Percentiles rank a stretch among this genome's conserved stretches.
phyloP scores from a whole-genome alignment of 495 filamentous ascomycete species.

The Neurospora tetraspora region DNA sequence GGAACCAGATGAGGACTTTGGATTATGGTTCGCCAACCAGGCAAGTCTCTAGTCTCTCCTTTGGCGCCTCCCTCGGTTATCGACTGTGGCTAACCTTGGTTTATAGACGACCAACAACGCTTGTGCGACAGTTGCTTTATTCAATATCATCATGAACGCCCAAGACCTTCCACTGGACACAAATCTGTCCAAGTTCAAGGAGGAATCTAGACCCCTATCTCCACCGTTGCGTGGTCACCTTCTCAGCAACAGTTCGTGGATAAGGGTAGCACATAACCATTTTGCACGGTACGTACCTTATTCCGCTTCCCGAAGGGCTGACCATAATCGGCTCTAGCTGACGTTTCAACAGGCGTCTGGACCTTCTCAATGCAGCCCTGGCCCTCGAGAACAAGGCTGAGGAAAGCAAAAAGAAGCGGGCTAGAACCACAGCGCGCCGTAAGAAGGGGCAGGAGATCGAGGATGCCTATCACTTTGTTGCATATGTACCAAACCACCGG shows the following conservation, averaged over 20 bases:
- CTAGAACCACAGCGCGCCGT: slow-evolving; percentile 7
- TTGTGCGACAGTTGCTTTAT: slow-evolving; percentile 77
- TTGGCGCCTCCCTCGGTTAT: neutral
- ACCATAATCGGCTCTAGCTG: slow-evolving; percentile 8
- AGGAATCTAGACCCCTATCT: slow-evolving; percentile 54
- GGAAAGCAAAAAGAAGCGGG: slow-evolving; percentile 31
- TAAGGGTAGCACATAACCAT: slow-evolving; percentile 77
- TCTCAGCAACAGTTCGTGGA: slow-evolving; percentile 62
- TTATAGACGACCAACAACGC: slow-evolving; percentile 66
- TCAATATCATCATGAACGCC: slow-evolving; percentile 88
- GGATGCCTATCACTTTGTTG: slow-evolving; percentile 73
- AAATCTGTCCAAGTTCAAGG: slow-evolving; percentile 57
- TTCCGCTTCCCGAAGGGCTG: neutral
- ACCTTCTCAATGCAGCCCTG: slow-evolving; percentile 69
- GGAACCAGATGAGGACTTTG: slow-evolving; percentile 42
- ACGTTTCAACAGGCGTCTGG: slow-evolving; percentile 42
- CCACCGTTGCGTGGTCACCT: slow-evolving; percentile 66
- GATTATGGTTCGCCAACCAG: slow-evolving; percentile 91
- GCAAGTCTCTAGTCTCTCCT: slow-evolving; percentile 28
- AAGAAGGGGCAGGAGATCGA: slow-evolving; percentile 26
- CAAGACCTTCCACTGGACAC: slow-evolving; percentile 50
- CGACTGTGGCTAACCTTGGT: neutral
- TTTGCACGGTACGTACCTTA: slow-evolving; percentile 55
- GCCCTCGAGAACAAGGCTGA: slow-evolving; percentile 52
- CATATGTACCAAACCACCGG: slow-evolving; percentile 60